A percentile compares a stretch with the other conserved stretches of the same genome.
Conservation (phyloP, 441 rosid species). For the Populus hybrid region DNA sequence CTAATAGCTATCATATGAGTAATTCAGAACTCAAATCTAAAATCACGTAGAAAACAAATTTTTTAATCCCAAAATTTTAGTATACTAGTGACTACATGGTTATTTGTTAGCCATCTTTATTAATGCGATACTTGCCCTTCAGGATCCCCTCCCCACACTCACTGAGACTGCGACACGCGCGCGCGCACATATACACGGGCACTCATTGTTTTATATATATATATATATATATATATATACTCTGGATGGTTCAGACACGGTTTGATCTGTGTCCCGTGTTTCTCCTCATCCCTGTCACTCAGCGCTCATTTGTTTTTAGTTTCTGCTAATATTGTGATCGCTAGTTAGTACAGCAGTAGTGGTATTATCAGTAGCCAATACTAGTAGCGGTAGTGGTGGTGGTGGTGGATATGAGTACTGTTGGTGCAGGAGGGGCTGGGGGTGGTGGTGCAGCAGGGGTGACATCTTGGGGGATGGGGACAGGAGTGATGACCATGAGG, state of each 20-base stretch:
- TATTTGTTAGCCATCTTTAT: too few relatives aligned
- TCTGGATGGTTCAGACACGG: slow-evolving; percentile 23
- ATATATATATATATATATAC: not conserved
- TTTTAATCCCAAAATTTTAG: too few relatives aligned
- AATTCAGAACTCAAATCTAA: too few relatives aligned
- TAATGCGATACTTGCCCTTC: slow-evolving; percentile 18
- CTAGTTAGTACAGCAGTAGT: too few relatives aligned
- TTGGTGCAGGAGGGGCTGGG: slow-evolving; percentile 14
- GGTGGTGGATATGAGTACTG: slow-evolving; percentile 2
- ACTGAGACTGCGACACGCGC: slow-evolving; percentile 13
- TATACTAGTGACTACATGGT: too few relatives aligned
- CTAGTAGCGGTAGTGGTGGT: not conserved
- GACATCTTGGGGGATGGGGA: slow-evolving; percentile 20
- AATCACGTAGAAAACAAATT: too few relatives aligned
- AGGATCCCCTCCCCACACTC: slow-evolving; percentile 19
- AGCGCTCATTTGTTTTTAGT: slow-evolving; percentile 15
- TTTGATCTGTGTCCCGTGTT: slow-evolving; percentile 36
- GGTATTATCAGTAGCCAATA: too few relatives aligned
- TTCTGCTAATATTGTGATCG: not conserved
- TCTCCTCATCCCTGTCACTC: slow-evolving; percentile 11
- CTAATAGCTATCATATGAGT: too few relatives aligned
- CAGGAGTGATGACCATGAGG: slow-evolving; percentile 32
- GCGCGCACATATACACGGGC: not conserved
- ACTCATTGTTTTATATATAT: not conserved
- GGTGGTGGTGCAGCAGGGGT: slow-evolving; percentile 15